Conservation (phyloP, 1,139 yeast species). For the Meyerozyma carpophila region DNA sequence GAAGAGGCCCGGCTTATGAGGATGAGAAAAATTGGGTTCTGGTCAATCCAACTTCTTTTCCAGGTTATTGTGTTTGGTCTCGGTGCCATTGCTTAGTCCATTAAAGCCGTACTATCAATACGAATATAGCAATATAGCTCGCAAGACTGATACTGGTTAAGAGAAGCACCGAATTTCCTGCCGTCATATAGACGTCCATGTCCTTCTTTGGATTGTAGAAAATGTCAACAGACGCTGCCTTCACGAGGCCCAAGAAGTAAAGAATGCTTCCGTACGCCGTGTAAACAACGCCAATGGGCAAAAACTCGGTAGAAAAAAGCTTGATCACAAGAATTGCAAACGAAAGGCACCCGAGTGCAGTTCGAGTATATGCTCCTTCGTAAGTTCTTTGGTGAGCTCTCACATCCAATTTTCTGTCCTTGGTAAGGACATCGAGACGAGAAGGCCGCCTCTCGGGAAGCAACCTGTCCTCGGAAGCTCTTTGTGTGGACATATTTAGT, state of each 20-base stretch:
- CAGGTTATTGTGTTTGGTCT: conserved; percentile 80
- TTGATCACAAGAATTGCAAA: conserved; percentile 44
- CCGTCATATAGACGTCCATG: conserved; percentile 40
- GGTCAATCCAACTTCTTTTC: conserved; percentile 83
- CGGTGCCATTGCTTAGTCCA: conserved; percentile 44
- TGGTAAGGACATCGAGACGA: conserved; percentile 28
- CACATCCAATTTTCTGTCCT: conserved; percentile 41
- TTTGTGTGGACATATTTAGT: too few species aligned
- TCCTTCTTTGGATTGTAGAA: conserved; percentile 40
- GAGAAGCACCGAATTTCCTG: conserved; percentile 45
- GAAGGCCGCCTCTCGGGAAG: conserved; percentile 23
- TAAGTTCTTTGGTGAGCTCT: conserved; percentile 59
- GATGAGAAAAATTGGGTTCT: conserved; percentile 81
- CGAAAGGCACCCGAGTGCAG: conserved; percentile 45
- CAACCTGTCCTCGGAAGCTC: not conserved
- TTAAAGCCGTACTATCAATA: conserved; percentile 35
- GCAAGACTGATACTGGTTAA: conserved; percentile 38
- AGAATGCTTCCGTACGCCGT: conserved; percentile 47
- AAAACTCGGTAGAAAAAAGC: conserved; percentile 47
- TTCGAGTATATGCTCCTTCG: conserved; percentile 56
- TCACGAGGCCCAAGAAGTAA: conserved; percentile 42
- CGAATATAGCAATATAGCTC: conserved; percentile 41
- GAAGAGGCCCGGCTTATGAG: conserved; percentile 72
- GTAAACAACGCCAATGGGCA: conserved; percentile 49
- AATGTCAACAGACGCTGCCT: conserved; percentile 41